Conservation (phyloP, 768 basidiomycete species). For the Mycena vulgaris region DNA sequence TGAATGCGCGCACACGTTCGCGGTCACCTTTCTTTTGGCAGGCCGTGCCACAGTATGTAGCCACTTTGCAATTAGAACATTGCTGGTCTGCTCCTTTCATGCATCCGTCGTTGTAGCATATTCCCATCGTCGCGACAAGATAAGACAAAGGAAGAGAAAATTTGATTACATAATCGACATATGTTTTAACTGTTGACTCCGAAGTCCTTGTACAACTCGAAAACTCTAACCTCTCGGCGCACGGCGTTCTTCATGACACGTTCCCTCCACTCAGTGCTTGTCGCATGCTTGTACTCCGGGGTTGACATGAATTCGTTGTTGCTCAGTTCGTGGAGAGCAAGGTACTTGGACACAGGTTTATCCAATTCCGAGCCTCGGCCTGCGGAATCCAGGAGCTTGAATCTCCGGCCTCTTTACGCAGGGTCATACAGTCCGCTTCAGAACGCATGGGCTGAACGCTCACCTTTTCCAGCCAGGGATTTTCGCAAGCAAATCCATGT, state of each 20-base stretch:
- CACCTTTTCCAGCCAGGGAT: conserved; percentile 49
- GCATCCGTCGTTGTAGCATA: conserved; percentile 42
- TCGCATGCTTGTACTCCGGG: conserved; percentile 43
- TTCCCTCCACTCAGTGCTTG: conserved; percentile 44
- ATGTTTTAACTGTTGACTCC: not conserved
- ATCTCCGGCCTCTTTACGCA: conserved; percentile 48
- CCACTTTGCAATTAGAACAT: conserved; percentile 46
- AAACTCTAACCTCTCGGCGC: conserved; percentile 41
- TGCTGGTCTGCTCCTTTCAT: conserved; percentile 35
- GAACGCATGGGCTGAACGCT: too few species aligned
- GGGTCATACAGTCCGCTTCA: too few species aligned
- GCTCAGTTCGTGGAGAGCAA: conserved; percentile 52
- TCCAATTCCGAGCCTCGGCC: conserved; percentile 33
- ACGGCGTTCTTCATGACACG: conserved; percentile 41
- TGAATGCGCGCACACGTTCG: conserved; percentile 23
- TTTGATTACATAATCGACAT: not conserved
- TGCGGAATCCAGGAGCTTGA: conserved; percentile 43
- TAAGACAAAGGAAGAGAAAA: not conserved
- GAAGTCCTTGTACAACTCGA: conserved; percentile 44
- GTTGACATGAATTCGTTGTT: conserved; percentile 38
- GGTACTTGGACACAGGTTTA: conserved; percentile 45
- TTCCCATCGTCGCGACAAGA: conserved; percentile 22
- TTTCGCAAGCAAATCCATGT: conserved; percentile 48
- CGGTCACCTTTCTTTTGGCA: conserved; percentile 44
- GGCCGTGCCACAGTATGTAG: conserved; percentile 41